Conservation (phyloP, 768 basidiomycete genomes). For the Kwoniella dejecticola region DNA sequence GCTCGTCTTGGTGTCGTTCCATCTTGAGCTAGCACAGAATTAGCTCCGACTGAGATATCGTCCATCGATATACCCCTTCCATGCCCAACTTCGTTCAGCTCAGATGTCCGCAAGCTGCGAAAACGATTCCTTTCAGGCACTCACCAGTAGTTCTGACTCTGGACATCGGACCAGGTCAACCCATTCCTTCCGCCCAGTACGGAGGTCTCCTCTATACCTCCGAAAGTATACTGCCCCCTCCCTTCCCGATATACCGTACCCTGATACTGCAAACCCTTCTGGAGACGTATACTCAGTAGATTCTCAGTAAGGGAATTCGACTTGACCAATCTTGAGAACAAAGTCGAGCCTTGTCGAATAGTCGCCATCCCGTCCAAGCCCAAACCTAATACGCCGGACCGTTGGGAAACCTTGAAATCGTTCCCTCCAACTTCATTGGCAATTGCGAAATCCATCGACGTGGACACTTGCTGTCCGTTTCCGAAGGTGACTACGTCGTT, state of each 20-base stretch:
- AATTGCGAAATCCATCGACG: constrained; percentile 20
- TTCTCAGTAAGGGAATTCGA: constrained; percentile 15
- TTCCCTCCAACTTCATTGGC: constrained; percentile 13
- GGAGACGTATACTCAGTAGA: constrained; percentile 26
- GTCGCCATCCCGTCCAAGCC: constrained; percentile 24
- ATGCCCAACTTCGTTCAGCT: not conserved
- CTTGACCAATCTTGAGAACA: constrained; percentile 31
- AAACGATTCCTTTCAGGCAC: too few relatives aligned
- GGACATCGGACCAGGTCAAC: constrained; percentile 21
- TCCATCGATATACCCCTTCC: constrained; percentile 23
- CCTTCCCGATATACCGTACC: constrained; percentile 25
- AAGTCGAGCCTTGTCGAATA: constrained; percentile 15
- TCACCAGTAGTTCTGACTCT: constrained; percentile 34
- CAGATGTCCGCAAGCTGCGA: not conserved
- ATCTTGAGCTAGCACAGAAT: constrained; percentile 19
- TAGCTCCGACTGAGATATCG: constrained; percentile 24
- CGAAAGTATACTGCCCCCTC: constrained; percentile 23
- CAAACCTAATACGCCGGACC: constrained; percentile 28
- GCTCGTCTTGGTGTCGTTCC: constrained; percentile 25
- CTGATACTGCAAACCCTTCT: constrained; percentile 21
- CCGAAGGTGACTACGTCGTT: constrained; percentile 18
- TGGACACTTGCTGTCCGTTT: not conserved
- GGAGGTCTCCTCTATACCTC: constrained; percentile 27
- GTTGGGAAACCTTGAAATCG: constrained; percentile 4
- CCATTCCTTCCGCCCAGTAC: constrained; percentile 20